phyloP scores from a whole-genome alignment of 352 stramenopile species.

The Phytopythium mirpurense region DNA sequence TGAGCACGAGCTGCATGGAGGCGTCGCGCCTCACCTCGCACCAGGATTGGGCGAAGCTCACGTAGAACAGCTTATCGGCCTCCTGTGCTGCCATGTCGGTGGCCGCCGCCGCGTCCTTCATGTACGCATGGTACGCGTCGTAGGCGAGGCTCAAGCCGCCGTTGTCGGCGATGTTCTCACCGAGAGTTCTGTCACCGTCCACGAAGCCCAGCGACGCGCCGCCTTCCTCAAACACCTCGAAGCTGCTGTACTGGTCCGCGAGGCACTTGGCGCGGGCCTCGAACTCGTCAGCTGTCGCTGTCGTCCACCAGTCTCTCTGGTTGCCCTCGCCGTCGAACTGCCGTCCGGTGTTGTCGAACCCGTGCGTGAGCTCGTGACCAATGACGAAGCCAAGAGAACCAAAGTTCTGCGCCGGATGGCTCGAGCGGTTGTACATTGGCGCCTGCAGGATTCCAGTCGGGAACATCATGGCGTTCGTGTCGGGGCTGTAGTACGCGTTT shows the following conservation, averaged over 20 bases:
- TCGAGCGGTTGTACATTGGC: slow-evolving; percentile 86
- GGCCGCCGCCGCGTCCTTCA: slow-evolving; percentile 15
- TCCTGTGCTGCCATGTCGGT: slow-evolving; percentile 9
- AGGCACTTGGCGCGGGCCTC: slow-evolving; percentile 47
- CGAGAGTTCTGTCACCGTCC: slow-evolving; percentile 54
- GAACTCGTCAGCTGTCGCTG: slow-evolving; percentile 66
- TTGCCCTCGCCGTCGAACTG: slow-evolving; percentile 86
- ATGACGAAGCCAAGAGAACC: slow-evolving; percentile 88
- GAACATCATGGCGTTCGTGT: slow-evolving; percentile 90
- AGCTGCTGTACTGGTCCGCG: slow-evolving; percentile 44
- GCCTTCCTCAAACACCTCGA: slow-evolving; percentile 25
- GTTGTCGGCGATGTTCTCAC: slow-evolving; percentile 78
- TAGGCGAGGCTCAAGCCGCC: slow-evolving; percentile 53
- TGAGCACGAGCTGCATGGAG: slow-evolving; percentile 5
- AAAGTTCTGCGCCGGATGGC: slow-evolving; percentile 86
- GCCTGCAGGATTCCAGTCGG: slow-evolving; percentile 90
- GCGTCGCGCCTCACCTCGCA: slow-evolving; percentile 45
- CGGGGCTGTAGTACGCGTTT: slow-evolving; percentile 80
- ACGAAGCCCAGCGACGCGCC: slow-evolving; percentile 33
- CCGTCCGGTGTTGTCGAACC: slow-evolving; percentile 89
- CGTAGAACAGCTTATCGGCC: slow-evolving; percentile 56
- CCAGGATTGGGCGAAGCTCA: slow-evolving; percentile 58
- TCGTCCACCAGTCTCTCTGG: slow-evolving; percentile 89
- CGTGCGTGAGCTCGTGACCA: slow-evolving; percentile 93
- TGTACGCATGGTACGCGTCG: slow-evolving; percentile 21